Base-by-base conservation (phyloP, 164 flowering plant genomes). In the Hamamelis virginiana region DNA sequence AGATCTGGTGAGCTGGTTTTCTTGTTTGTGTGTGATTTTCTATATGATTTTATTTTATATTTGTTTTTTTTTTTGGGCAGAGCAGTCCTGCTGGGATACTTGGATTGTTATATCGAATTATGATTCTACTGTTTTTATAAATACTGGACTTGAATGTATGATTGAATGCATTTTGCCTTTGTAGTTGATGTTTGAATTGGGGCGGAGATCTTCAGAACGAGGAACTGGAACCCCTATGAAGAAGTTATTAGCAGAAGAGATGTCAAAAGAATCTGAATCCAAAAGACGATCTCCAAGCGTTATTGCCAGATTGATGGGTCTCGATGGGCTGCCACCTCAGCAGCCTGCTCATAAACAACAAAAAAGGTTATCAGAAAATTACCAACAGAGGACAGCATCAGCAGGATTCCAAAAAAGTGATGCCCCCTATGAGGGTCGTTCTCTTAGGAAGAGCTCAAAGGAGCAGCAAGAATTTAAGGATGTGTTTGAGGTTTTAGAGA, bases 251-350 rank as follows among this genome's bases (percentile, higher is more conserved):
- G 92, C 86, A 5, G 85, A 85, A 61, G 97, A 95, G 73, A 78
- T 87, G 91, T 77, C 85, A 0, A 84, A 67, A 69, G 95, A 91
- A 68, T 62, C 69, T 72, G 92, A 86, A 65, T 62, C 76, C 18
- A 82, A 74, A 74, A 82, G 87, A 58, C 81, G 88, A 23, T 73
- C 92, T n/a, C 93, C 94, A 0, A 82, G 88, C 75, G 78, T 91
- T 55, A 78, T 95, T 75, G 97, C 97, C 27, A 83, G 85, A 76
- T 81, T 95, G 81, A 92, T 95, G 97, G 97, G 97, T 71, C 85
- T 91, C 64, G 98, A 95, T 74, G 82, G 84, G 6, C 65, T 87
- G 75, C 92, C 98, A 47, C 65, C 83, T 58, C 91, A 77, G 69
- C 84, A 83, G 70, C 78, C 83, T 53, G 56, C 71, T 62, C 81